Base-by-base conservation (phyloP, 2,329 filamentous ascomycete species). In the Phialophora verrucosa region DNA sequence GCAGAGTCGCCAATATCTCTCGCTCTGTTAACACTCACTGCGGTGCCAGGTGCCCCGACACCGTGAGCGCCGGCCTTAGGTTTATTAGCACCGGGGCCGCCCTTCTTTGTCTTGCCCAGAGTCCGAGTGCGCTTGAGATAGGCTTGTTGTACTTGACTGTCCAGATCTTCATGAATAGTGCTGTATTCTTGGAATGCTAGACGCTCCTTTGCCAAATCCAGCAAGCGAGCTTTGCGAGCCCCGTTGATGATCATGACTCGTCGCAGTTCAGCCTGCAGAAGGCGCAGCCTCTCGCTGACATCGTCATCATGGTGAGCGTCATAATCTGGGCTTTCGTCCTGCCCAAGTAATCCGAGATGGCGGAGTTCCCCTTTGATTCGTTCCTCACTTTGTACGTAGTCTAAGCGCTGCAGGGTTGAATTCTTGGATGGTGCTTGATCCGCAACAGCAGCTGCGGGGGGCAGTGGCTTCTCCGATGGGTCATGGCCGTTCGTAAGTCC, bases 101-200 rank as follows among this genome's bases (percentile, higher is more conserved):
- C 90, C 81, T 96, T 97, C 78, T 96, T 96, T 78, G 88, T 92
- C 82, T 98, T 96, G 77, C 93, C 92, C 80, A 98, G 90, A 0
- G 92, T 97, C 55, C 95, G 89, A 31, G 94, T 98, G 27, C 95
- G 91, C 81, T 99, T 99, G 53, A 96, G 88, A 75, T 98, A 99
- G 3, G 95, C 94, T 59, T 92, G 90, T 75, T 98, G 93, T 50
- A 98, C 93, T 76, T 98, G 95, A 50, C 89, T 88, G 82, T 99
- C 95, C 25, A 99, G 88, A 77, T 99, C 95, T 76, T 99, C 95
- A 59, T 96, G 90, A 73, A 99, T 99, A 63, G 93, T 97, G 77
- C 90, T 91, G 82, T 97, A 99, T 77, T 99, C 95, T 76, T 99
- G 95, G 80, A 95, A 90, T 0, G 95, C 95, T 87, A 99, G 94